Conservation (phyloP, 164 flowering plant species). For the Vitis rotundifolia region DNA sequence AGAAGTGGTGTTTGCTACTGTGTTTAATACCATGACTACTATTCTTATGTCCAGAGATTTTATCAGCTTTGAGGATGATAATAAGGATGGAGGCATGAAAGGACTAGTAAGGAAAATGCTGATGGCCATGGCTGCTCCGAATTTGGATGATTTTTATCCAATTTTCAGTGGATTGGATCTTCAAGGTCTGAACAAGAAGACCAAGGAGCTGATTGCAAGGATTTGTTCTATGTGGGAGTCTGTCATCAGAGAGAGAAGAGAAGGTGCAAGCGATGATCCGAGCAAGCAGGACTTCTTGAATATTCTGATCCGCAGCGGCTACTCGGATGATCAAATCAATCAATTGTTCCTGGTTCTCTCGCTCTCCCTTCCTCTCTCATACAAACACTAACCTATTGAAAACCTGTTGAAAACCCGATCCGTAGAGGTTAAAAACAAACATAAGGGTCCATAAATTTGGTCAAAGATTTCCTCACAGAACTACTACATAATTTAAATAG, state of each 20-base stretch:
- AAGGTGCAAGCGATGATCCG: background rate
- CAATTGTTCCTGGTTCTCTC: constrained; percentile 30
- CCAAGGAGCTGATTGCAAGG: background rate
- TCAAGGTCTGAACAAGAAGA: constrained; percentile 23
- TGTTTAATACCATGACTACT: constrained; percentile 24
- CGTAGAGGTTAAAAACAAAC: too few relatives aligned
- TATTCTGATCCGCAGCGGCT: constrained; percentile 21
- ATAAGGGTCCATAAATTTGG: too few relatives aligned
- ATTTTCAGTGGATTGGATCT: constrained; percentile 28
- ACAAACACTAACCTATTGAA: too few relatives aligned
- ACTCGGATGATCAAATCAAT: constrained; percentile 27
- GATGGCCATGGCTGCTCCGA: constrained; percentile 19
- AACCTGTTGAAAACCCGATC: too few relatives aligned
- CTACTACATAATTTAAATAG: too few relatives aligned
- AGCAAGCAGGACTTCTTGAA: constrained; percentile 29
- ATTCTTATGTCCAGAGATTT: constrained; percentile 30
- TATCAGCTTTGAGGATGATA: constrained; percentile 12
- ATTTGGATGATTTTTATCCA: constrained; percentile 36
- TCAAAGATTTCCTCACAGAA: too few relatives aligned
- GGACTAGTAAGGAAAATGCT: constrained; percentile 12
- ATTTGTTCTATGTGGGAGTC: constrained; percentile 25
- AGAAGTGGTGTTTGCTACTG: constrained; percentile 22
- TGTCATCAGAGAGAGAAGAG: constrained; percentile 32
- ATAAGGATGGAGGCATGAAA: constrained; percentile 16
- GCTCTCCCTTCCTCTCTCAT: background rate